Evolutionary conservation across 192 early-diverging fungal genomes (phyloP).

Genomic region (Dissophora globulifera): DNA sequence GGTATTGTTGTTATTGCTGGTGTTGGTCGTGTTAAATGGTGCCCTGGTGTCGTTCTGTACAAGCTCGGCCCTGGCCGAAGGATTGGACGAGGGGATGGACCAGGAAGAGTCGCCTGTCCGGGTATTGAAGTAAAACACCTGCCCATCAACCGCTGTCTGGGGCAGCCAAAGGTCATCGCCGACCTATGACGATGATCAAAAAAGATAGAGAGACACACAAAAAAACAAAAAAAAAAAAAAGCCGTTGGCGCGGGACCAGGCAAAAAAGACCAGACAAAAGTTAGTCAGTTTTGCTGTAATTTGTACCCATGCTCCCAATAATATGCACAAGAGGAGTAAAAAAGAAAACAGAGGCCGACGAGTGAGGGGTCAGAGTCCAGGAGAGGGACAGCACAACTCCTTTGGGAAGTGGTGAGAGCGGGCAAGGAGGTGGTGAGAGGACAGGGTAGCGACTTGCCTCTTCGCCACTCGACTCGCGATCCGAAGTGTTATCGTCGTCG

Average conservation of each 20-base stretch:
- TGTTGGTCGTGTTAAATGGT: constrained; percentile 1
- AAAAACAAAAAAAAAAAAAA: background rate
- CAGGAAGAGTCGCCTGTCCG: constrained; percentile 63
- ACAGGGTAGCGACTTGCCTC: constrained; percentile 18
- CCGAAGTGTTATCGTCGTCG: no score
- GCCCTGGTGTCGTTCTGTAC: background rate
- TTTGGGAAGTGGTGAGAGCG: no score
- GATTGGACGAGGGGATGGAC: constrained; percentile 47
- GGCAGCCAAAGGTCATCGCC: constrained; percentile 49
- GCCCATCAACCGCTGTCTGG: constrained; percentile 53
- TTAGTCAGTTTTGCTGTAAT: no score
- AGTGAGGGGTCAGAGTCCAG: no score
- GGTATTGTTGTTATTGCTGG: constrained; percentile 4
- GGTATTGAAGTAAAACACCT: constrained; percentile 63
- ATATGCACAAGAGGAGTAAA: no score
- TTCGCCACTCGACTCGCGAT: constrained; percentile 8
- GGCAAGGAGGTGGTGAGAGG: background rate
- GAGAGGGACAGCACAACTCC: no score
- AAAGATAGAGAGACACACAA: no score
- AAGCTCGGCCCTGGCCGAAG: background rate
- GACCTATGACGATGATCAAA: background rate
- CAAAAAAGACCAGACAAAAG: no score
- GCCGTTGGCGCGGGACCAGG: no score
- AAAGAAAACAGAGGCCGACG: no score
- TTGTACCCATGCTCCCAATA: no score